A percentile compares a stretch with the other conserved stretches of the same genome.
Evolutionary conservation across 116 monocot genomes (phyloP).

Genomic region (Phalaenopsis hybrid): DNA sequence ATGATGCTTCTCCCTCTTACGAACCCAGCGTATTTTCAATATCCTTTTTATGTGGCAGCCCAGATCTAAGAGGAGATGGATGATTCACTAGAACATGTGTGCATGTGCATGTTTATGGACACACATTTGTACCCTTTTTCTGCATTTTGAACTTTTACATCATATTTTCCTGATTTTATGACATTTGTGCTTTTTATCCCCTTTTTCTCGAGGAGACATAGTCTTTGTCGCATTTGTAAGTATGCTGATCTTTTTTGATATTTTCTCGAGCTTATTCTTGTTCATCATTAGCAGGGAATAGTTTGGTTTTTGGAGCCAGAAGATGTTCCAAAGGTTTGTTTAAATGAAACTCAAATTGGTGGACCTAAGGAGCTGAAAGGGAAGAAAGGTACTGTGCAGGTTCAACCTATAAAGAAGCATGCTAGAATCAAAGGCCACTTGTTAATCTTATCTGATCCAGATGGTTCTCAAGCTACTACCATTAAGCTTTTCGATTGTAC

Average conservation of each 20-base stretch:
- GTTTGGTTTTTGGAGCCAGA: slow-evolving; percentile 82
- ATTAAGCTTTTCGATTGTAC: slow-evolving; percentile 53
- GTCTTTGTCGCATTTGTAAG: neutral
- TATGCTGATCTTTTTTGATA: neutral
- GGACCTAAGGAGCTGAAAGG: slow-evolving; percentile 45
- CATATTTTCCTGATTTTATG: neutral
- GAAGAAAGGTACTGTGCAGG: slow-evolving; percentile 61
- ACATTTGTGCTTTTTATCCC: neutral
- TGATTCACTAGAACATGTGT: neutral
- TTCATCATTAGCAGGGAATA: slow-evolving; percentile 43
- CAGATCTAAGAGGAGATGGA: neutral
- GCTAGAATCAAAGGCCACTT: slow-evolving; percentile 59
- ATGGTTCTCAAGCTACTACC: slow-evolving; percentile 42
- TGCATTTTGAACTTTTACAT: neutral
- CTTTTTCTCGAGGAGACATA: neutral
- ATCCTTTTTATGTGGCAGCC: neutral
- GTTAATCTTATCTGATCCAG: slow-evolving; percentile 48
- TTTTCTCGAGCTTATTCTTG: slow-evolving; percentile 1
- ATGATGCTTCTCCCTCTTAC: neutral
- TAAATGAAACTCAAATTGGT: slow-evolving; percentile 35
- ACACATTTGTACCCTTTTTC: neutral
- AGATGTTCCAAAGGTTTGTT: slow-evolving; percentile 35
- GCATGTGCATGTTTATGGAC: neutral
- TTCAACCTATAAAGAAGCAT: slow-evolving; percentile 64
- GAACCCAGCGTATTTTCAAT: neutral